These are phyloP conservation scores for Chlorella sp. DNA, from an alignment of 139 green algal genomes.

Conservation along the genomic window DNA sequence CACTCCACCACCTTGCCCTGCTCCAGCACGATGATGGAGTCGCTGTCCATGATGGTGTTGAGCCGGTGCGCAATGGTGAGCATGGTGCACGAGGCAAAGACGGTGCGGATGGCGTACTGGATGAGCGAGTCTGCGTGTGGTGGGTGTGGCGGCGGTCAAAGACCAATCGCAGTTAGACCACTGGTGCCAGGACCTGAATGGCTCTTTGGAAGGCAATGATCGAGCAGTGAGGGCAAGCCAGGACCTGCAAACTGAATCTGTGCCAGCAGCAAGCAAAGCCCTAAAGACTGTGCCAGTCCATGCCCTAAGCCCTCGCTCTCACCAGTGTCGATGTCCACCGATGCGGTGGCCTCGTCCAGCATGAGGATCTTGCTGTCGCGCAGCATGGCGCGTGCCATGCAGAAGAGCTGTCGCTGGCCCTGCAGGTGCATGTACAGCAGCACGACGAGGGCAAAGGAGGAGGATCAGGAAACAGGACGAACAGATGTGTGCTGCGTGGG, in stretches of 20 bases:
- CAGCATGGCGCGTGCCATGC: conserved; percentile 83
- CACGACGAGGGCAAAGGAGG: not conserved
- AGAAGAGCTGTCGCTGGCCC: conserved; percentile 91
- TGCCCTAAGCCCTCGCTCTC: conserved; percentile 5
- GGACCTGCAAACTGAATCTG: too few relatives aligned
- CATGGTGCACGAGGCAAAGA: conserved; percentile 77
- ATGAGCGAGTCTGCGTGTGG: not conserved
- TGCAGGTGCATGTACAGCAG: conserved; percentile 6
- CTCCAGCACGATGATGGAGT: conserved; percentile 46
- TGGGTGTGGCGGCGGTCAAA: too few relatives aligned
- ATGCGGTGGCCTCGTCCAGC: conserved; percentile 90
- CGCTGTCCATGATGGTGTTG: conserved; percentile 67
- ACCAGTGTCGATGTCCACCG: conserved; percentile 83
- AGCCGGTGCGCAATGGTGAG: conserved; percentile 85
- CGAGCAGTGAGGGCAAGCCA: too few relatives aligned
- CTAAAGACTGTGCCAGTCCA: not conserved
- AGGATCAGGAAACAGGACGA: too few relatives aligned
- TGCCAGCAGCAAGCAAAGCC: not conserved
- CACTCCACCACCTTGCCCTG: conserved; percentile 32
- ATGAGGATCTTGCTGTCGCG: conserved; percentile 72
- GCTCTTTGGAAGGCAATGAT: too few relatives aligned
- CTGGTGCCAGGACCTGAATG: too few relatives aligned
- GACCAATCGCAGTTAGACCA: too few relatives aligned
- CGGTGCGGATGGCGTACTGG: conserved; percentile 75
- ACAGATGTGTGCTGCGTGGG: too few relatives aligned